Base-by-base conservation (phyloP, 2,329 filamentous ascomycete genomes). In the Penicillium sclerotiorum region DNA sequence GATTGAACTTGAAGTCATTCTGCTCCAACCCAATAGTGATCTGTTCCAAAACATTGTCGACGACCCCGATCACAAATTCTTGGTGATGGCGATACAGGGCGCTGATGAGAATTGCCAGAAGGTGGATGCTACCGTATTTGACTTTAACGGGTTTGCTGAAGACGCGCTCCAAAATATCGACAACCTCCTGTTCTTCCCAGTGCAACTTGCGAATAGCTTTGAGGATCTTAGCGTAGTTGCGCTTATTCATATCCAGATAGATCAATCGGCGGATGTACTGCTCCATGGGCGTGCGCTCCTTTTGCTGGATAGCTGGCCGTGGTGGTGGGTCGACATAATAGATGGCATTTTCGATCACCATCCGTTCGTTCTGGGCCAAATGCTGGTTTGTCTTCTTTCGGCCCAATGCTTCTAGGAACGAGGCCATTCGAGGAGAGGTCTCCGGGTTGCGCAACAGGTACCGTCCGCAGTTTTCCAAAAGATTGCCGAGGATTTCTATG, bases 241-340 rank as follows among this genome's bases (percentile, higher is more conserved):
- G 87, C 74, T 94, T 96, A 52, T 89, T 96, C 78, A 99, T 85
- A 65, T 99, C 95, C 43, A 91, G 76, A 65, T 97, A 99, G 55
- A 99, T 82, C 42, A 99, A 79, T 73, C 96, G 95, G 40, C 92
- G 88, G 52, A 99, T 85, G 67, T 95, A 99, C 21, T 95, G 80
- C 60, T 99, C 93, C 67, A 94, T 88, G 0, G 94, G 92, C 0
- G 91, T 95, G 39, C 94, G 84, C 71, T 99, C 94, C 70, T 97
- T 99, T 67, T 97, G 93, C 70, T 95, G 88, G 47, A 99, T 96
- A 0, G 94, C 92, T 25, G 92, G 89, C 53, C 94, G 85, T 67
- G 95, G 88, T 0, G 94, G 95, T 12, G 94, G 94, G 63, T 97
- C 94, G 49, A 99, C 94, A 61, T 96, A 97, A 73, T 99, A 99